These are phyloP conservation scores for Pseudonectria buxi DNA, from an alignment of 2,329 filamentous ascomycete genomes.

Conservation along the genomic window DNA sequence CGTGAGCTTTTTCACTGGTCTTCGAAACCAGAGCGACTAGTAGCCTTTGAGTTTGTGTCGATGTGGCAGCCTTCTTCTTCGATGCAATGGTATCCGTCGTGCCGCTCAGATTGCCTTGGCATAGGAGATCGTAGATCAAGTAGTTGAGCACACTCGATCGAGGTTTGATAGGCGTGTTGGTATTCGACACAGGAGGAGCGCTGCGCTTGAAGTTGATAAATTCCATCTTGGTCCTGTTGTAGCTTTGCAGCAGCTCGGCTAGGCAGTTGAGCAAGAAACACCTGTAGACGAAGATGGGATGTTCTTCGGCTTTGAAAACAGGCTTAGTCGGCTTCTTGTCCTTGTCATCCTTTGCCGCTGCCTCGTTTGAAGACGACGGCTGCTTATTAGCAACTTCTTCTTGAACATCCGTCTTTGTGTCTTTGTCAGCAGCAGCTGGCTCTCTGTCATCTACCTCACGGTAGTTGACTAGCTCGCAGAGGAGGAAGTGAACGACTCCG, in stretches of 20 bases:
- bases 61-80: constrained; percentile 82
- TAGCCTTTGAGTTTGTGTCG: constrained; percentile 77
- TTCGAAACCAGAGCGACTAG: constrained; percentile 82
- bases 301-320: constrained; percentile 82
- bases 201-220: constrained; percentile 99
- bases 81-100: constrained; percentile 67
- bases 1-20: constrained; percentile 68
- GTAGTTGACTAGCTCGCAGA: constrained; percentile 87
- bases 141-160: constrained; percentile 91
- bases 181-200: constrained; percentile 66
- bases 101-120: constrained; percentile 53
- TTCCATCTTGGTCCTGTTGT: constrained; percentile 92
- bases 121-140: constrained; percentile 71
- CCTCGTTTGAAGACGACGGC: constrained; percentile 26
- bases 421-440: constrained; percentile 36
- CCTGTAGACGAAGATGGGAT: constrained; percentile 93
- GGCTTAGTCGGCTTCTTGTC: constrained; percentile 63
- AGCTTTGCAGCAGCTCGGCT: constrained; percentile 82
- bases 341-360: constrained; percentile 33
- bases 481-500: constrained; percentile 88
- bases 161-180: constrained; percentile 86
- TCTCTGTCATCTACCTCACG: constrained; percentile 88
- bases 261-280: constrained; percentile 92
- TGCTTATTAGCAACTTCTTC: constrained; percentile 22
- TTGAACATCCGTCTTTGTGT: constrained; percentile 30